Base-by-base conservation (phyloP, 805 yeast species). In the Wickerhamiella nectarea region DNA sequence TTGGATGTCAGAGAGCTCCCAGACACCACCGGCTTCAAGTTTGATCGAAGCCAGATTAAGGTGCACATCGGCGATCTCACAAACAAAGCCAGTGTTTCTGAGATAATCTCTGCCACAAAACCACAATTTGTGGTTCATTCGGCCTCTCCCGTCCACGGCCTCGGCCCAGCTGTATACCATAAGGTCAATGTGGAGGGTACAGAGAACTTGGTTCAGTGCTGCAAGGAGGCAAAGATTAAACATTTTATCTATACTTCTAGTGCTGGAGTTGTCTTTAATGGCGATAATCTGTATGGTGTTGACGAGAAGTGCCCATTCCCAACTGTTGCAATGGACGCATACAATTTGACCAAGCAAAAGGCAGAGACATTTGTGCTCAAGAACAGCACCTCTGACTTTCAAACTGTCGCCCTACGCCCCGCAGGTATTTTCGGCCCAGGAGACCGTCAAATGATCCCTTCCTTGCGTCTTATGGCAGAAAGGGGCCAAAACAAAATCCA, bases 371-470 rank as follows among this genome's bases (percentile, higher is more conserved):
- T 77, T 65, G 95, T 86, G 2, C 68, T 87, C 56, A 65, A 72
- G 17, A 82, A 94, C 14, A 82, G 85, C 60, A 72, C 73, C 38
- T 65, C 68, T 11, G 68, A 67, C 1, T 72, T 87, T 50, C 64
- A 71, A 39, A 91, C 98, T 0, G 80, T 83, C 29, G 91, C 95
- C 1, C 63, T 91, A 39, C 74, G 99, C 50, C 98, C 98, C 1
- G 95, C 98, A 1, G 99, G 98, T 33, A 86, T 91, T 38, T 91
- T 91, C 66, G 99, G 98, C 4, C 98, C 97, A 5, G 97, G 98
- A 36, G 98, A 91, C 61, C 75, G 98, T 48, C 99, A 91, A 61
- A 66, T 91, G 56, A 91, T 91, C 37, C 98, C 98, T 10, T 94
- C 94, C 3, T 68, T 91, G 47, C 75, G 95, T 57, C 71, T 71